Evolutionary conservation across 2,329 filamentous ascomycete genomes (phyloP).

Genomic region (Chaetomiaceae sp.): DNA sequence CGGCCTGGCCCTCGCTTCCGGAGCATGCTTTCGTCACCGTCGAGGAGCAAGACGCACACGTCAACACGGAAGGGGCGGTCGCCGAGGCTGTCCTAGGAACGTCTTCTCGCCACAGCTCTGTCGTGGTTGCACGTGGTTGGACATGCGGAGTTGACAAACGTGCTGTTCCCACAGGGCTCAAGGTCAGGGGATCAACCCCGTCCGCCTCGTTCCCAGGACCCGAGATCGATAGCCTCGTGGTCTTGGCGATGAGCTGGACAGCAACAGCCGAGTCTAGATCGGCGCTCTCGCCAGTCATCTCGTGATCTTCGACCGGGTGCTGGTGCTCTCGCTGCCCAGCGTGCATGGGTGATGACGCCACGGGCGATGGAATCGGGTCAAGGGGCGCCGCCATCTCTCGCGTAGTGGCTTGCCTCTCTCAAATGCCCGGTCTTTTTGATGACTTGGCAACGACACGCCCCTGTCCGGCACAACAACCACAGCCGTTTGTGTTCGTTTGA

Average conservation of each 20-base stretch:
- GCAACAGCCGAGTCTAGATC: conserved; percentile 15
- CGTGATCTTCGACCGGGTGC: not conserved
- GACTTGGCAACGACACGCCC: conserved; percentile 22
- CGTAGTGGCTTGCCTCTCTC: conserved; percentile 15
- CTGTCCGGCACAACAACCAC: not conserved
- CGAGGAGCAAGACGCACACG: not conserved
- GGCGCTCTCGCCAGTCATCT: not conserved
- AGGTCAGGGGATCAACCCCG: not conserved
- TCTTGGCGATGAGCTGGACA: conserved; percentile 25
- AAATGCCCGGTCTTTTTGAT: conserved; percentile 10
- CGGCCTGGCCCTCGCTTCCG: not conserved
- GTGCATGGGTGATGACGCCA: conserved; percentile 16
- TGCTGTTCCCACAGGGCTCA: not conserved
- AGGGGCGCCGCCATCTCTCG: conserved; percentile 9
- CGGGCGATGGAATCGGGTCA: not conserved
- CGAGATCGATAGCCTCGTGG: conserved; percentile 26
- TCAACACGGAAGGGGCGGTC: not conserved
- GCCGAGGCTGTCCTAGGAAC: not conserved
- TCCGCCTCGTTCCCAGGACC: conserved; percentile 10
- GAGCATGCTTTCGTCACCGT: not conserved
- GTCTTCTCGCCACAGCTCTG: conserved; percentile 11
- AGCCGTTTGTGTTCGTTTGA: not conserved
- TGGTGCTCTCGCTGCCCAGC: conserved; percentile 4
- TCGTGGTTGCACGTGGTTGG: conserved; percentile 21
- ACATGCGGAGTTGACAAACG: conserved; percentile 9